These are phyloP conservation scores for Globisporangium cederbergense DNA, from an alignment of 352 stramenopile species.

Conservation along the genomic window DNA sequence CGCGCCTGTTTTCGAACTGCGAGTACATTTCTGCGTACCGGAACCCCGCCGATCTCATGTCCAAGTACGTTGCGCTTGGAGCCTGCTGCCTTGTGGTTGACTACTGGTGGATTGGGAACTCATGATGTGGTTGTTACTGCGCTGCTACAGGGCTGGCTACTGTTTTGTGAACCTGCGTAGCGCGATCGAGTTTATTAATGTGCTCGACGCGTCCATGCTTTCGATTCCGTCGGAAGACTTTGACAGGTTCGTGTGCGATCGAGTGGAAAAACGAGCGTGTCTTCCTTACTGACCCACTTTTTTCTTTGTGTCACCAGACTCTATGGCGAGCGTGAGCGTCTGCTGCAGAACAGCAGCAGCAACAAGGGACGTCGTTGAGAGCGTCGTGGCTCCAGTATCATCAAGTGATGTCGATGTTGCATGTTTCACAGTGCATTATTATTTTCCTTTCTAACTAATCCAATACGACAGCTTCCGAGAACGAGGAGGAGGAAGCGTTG, in stretches of 20 bases:
- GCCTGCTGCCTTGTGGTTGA: background rate
- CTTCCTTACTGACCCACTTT: background rate
- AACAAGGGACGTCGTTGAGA: background rate
- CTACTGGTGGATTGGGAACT: background rate
- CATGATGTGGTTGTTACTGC: background rate
- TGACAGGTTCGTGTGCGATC: constrained; percentile 34
- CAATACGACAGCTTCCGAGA: background rate
- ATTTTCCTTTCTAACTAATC: background rate
- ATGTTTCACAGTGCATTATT: background rate
- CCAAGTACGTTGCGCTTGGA: constrained; percentile 49
- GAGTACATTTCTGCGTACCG: constrained; percentile 90
- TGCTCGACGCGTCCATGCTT: constrained; percentile 82
- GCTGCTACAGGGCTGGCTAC: constrained; percentile 68
- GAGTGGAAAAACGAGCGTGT: background rate
- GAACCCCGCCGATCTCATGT: constrained; percentile 88
- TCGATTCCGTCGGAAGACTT: constrained; percentile 82
- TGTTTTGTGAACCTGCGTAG: constrained; percentile 91
- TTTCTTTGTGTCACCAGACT: constrained; percentile 17
- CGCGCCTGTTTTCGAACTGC: constrained; percentile 85
- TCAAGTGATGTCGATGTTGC: background rate
- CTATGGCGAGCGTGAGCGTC: constrained; percentile 35
- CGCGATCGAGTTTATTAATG: constrained; percentile 88
- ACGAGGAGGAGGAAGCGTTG: background rate
- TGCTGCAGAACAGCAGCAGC: constrained; percentile 17
- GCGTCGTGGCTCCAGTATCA: background rate